Base-by-base conservation (phyloP, 331 rosid species). In the Malus hybrid region DNA sequence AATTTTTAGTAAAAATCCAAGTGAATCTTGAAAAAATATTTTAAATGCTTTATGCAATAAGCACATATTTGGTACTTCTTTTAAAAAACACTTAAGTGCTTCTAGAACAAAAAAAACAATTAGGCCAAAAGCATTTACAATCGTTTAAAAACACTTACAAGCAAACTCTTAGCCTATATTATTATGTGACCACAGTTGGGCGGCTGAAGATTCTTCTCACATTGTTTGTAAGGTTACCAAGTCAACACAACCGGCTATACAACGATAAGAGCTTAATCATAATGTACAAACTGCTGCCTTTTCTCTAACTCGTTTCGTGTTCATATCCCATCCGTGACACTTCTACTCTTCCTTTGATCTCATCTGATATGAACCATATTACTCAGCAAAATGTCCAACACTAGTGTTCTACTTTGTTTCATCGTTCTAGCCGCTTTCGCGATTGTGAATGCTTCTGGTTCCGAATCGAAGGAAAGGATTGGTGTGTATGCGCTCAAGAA, bases 401-500 rank as follows among this genome's bases (percentile, higher is more conserved):
- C 69, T 67, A 33, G 71, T 55, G 79, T 71, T 39, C 34, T 89
- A 2, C 78, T 87, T 10, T 88, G 90, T 79, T 62, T 93, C 44
- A 3, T 82, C 79, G 22, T 81, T 46, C 33, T 88, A 22, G 85
- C 84, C 28, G 84, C 73, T 82, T 80, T 85, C 69, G 88, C 87
- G 32, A 39, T 75, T 68, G 88, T 67, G 31, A 83, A 78, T 76
- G 91, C 78, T 65, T 80, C 64, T 57, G 54, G 82, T 55, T 76
- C 48, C 66, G 33, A 57, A 56, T 60, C 80, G 20, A 72, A 75
- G 52, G 75, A 65, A 61, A 56, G 63, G 60, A 36, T 39, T 39
- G 46, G 46, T 50, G 44, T 85, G 10, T 93, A 81, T 80, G 90
- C 83, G 85, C 90, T 93, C 24, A 89, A 78, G 46, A 89, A 80